phyloP scores from a whole-genome alignment of 441 rosid genomes.

The Arabidopsis lyrata region DNA sequence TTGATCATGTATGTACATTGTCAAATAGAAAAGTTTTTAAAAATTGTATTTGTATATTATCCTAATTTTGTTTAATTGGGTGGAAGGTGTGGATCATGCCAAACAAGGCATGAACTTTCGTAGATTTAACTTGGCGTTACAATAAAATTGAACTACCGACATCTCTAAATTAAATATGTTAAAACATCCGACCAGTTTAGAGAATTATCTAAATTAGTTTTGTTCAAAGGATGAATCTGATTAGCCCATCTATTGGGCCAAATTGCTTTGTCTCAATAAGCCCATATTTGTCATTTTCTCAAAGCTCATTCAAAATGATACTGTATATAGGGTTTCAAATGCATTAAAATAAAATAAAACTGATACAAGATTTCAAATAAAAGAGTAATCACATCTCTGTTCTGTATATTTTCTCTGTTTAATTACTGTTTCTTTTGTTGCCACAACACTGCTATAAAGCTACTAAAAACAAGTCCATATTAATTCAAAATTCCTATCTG shows the following conservation, averaged over 20 bases:
- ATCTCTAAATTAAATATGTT: not conserved
- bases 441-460: conserved; percentile 22
- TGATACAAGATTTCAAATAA: not conserved
- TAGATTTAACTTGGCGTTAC: not conserved
- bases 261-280: not conserved
- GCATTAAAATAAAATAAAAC: not conserved
- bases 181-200: no score
- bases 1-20: conserved; percentile 32
- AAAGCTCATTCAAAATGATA: no score
- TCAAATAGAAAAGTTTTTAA: not conserved
- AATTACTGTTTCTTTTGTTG: conserved; percentile 4
- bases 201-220: not conserved
- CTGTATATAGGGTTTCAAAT: no score
- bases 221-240: not conserved
- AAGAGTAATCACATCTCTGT: not conserved
- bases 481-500: conserved; percentile 4
- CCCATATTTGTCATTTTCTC: not conserved
- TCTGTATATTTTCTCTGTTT: not conserved
- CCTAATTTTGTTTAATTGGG: conserved; percentile 3
- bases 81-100: conserved; percentile 34
- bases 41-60: conserved; percentile 19
- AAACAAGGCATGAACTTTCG: not conserved
- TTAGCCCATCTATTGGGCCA: conserved; percentile 23
- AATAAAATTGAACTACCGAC: conserved; percentile 14
- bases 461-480: not conserved